A percentile compares a stretch with the other conserved stretches of the same genome.
Conservation (phyloP, 2,329 filamentous ascomycete genomes). For the Cordyceps fumosorosea region DNA sequence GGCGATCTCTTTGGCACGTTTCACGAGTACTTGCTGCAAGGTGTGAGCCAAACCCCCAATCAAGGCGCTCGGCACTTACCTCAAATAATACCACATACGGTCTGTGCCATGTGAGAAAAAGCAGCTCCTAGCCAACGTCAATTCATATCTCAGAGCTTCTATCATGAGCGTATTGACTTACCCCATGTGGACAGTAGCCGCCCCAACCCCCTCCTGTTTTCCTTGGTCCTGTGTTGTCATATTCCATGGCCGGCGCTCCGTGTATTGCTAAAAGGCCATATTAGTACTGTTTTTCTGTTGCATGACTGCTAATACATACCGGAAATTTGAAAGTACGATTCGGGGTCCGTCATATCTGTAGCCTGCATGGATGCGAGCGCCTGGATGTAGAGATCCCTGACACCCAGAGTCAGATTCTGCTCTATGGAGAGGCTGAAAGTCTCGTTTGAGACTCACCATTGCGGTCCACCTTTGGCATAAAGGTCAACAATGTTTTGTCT, state of each 20-base stretch:
- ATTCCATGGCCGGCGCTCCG: slow-evolving; percentile 36
- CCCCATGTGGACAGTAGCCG: slow-evolving; percentile 43
- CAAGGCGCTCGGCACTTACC: slow-evolving; percentile 27
- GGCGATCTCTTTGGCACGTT: slow-evolving; percentile 40
- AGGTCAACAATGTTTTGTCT: slow-evolving; percentile 44
- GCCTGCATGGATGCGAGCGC: slow-evolving; percentile 38
- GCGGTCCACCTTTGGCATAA: slow-evolving; percentile 32
- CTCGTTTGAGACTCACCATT: slow-evolving; percentile 33
- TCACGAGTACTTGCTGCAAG: slow-evolving; percentile 44
- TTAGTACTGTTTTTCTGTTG: not conserved
- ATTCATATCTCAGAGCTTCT: not conserved
- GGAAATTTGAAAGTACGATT: slow-evolving; percentile 45
- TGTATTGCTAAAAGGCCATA: slow-evolving; percentile 29
- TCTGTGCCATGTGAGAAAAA: slow-evolving; percentile 50
- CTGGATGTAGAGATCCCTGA: slow-evolving; percentile 44
- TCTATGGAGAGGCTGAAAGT: not conserved
- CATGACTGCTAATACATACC: slow-evolving; percentile 26
- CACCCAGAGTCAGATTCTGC: slow-evolving; percentile 12
- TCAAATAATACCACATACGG: slow-evolving; percentile 49
- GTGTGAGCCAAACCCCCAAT: slow-evolving; percentile 9
- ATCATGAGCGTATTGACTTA: slow-evolving; percentile 19
- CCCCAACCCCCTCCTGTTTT: slow-evolving; percentile 23
- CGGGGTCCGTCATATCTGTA: slow-evolving; percentile 31
- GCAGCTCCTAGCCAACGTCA: slow-evolving; percentile 32
- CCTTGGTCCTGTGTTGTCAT: slow-evolving; percentile 32